Evolutionary conservation across 2,329 filamentous ascomycete species (phyloP).

Genomic region (Epichloe typhina): DNA sequence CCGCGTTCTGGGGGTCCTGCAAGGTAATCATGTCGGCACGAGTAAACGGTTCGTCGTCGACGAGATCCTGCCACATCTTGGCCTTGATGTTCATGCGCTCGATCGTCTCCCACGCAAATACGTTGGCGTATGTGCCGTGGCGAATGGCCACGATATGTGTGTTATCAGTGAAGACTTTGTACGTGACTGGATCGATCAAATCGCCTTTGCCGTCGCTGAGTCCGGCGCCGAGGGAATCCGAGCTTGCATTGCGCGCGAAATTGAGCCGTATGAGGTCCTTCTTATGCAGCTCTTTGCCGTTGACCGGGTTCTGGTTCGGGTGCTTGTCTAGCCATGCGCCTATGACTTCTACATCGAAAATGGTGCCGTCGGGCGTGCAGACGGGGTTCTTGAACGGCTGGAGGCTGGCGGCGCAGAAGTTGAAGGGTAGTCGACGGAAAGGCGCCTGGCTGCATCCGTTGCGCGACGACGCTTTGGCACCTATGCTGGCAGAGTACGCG

Average conservation of each 20-base stretch:
- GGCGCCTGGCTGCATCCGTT: conserved; percentile 34
- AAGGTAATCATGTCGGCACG: conserved; percentile 90
- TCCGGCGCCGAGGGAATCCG: conserved; percentile 33
- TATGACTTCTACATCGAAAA: conserved; percentile 93
- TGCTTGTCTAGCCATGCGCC: conserved; percentile 89
- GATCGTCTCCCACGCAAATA: conserved; percentile 92
- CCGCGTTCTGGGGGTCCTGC: conserved; percentile 87
- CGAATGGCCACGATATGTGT: conserved; percentile 87
- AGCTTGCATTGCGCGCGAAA: conserved; percentile 80
- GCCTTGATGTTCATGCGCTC: conserved; percentile 92
- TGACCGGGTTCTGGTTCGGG: conserved; percentile 72
- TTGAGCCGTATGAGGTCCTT: conserved; percentile 82
- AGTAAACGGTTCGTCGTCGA: conserved; percentile 76
- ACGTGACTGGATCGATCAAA: conserved; percentile 91
- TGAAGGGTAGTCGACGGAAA: conserved; percentile 89
- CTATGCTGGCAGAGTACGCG: conserved; percentile 70
- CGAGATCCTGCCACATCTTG: conserved; percentile 87
- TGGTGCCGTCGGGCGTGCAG: conserved; percentile 74
- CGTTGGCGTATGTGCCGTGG: conserved; percentile 74
- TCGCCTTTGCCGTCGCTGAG: conserved; percentile 51
- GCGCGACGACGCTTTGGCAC: conserved; percentile 48
- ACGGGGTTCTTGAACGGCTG: conserved; percentile 93
- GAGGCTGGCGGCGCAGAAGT: conserved; percentile 91
- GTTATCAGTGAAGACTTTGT: conserved; percentile 95
- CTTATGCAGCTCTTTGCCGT: conserved; percentile 63